A percentile compares a stretch with the other conserved stretches of the same genome.
Evolutionary conservation across 192 early-diverging fungal genomes (phyloP).

Genomic region (Coemansia sp.): DNA sequence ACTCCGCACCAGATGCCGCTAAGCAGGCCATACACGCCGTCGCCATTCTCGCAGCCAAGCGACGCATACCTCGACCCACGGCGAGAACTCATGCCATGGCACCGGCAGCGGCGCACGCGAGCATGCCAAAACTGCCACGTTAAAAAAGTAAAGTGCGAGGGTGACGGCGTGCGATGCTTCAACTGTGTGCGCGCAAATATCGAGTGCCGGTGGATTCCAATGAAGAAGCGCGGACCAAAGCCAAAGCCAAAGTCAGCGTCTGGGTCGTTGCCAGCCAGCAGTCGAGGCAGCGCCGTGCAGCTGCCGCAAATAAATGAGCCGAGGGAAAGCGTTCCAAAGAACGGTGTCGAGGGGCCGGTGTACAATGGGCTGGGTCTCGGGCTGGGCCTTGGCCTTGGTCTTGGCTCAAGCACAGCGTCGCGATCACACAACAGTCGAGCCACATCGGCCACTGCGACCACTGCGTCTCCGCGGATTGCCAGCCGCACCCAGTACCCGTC

Average conservation of each 20-base stretch:
- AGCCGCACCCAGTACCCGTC: no score
- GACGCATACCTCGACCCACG: not conserved
- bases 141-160: constrained; percentile 46
- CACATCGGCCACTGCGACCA: constrained; percentile 1
- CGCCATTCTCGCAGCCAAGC: not conserved
- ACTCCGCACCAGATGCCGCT: not conserved
- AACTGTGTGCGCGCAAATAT: constrained; percentile 28
- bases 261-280: constrained; percentile 2
- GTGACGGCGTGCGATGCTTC: constrained; percentile 26
- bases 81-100: constrained; percentile 13
- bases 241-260: constrained; percentile 18
- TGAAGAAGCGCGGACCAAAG: constrained; percentile 51
- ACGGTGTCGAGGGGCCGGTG: not conserved
- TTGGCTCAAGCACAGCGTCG: not conserved
- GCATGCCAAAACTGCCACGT: constrained; percentile 47
- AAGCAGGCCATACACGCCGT: not conserved
- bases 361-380: not conserved
- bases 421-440: constrained; percentile 7
- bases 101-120: constrained; percentile 34
- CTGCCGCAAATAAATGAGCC: constrained; percentile 1
- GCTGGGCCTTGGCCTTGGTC: constrained; percentile 1
- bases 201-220: constrained; percentile 48
- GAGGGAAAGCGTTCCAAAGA: not conserved
- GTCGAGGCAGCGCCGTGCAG: not conserved
- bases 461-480: constrained; percentile 3